Conservation (phyloP, 2,329 filamentous ascomycete genomes). For the Balansia obtecta region DNA sequence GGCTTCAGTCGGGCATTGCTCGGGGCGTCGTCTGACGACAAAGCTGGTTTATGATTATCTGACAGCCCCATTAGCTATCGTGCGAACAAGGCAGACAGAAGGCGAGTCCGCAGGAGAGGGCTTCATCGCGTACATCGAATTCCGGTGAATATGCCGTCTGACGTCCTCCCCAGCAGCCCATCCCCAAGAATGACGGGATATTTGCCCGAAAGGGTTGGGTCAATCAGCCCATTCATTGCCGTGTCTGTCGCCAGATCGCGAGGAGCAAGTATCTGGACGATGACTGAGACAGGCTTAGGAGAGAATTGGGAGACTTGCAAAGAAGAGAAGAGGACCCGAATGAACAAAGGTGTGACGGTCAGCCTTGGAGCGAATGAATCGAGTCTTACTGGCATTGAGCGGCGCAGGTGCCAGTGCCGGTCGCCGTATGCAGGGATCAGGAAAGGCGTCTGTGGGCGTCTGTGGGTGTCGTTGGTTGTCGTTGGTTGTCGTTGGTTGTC, state of each 20-base stretch:
- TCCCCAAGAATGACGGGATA: slow-evolving; percentile 55
- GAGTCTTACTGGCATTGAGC: too few relatives aligned
- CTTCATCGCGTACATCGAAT: slow-evolving; percentile 38
- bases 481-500: too few relatives aligned
- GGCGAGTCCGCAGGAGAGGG: neutral
- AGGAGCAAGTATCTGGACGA: neutral
- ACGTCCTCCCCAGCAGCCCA: slow-evolving; percentile 41
- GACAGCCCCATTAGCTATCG: neutral
- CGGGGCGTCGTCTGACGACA: slow-evolving; percentile 36
- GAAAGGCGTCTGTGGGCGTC: too few relatives aligned
- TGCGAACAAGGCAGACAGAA: neutral
- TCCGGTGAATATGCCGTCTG: slow-evolving; percentile 47
- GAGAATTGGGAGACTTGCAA: neutral
- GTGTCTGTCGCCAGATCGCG: neutral
- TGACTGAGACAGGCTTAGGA: neutral
- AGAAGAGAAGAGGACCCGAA: neutral
- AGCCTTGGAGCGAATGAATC: too few relatives aligned
- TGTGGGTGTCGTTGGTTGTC: too few relatives aligned
- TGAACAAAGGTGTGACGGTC: too few relatives aligned
- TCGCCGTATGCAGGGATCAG: too few relatives aligned
- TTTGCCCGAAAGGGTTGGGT: slow-evolving; percentile 47
- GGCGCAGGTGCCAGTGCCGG: too few relatives aligned
- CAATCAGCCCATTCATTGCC: slow-evolving; percentile 31
- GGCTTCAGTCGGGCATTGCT: slow-evolving; percentile 38
- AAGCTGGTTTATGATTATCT: slow-evolving; percentile 52